A percentile compares a stretch with the other conserved stretches of the same genome.
Conservation (phyloP, 2,329 filamentous ascomycete species). For the Tolypocladium tropicale region DNA sequence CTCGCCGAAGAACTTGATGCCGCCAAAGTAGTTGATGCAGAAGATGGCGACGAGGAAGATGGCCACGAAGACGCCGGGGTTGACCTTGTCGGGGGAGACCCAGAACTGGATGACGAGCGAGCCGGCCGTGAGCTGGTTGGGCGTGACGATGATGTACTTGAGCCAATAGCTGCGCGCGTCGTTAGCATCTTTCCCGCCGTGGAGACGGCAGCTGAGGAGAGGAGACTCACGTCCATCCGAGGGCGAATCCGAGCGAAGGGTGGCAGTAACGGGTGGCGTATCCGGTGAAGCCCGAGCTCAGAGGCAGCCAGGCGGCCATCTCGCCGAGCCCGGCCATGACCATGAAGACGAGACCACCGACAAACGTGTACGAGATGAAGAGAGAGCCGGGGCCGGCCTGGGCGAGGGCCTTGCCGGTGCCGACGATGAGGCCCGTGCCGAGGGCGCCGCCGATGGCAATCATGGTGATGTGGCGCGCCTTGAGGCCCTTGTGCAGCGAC, state of each 20-base stretch:
- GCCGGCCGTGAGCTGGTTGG: slow-evolving; percentile 76
- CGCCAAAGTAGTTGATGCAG: slow-evolving; percentile 50
- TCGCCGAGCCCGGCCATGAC: slow-evolving; percentile 77
- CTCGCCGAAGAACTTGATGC: slow-evolving; percentile 60
- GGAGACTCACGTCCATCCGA: slow-evolving; percentile 55
- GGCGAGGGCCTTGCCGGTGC: slow-evolving; percentile 46
- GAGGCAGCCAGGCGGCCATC: slow-evolving; percentile 75
- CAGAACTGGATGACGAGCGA: slow-evolving; percentile 72
- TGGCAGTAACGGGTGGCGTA: slow-evolving; percentile 74
- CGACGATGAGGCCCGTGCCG: slow-evolving; percentile 65
- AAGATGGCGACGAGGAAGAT: slow-evolving; percentile 55
- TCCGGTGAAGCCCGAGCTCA: slow-evolving; percentile 70
- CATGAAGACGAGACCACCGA: slow-evolving; percentile 64
- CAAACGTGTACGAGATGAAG: slow-evolving; percentile 59
- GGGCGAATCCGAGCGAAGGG: slow-evolving; percentile 68
- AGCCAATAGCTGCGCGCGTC: slow-evolving; percentile 41
- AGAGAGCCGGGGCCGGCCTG: slow-evolving; percentile 53
- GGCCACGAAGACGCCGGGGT: slow-evolving; percentile 72
- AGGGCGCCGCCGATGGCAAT: slow-evolving; percentile 67
- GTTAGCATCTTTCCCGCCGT: background rate
- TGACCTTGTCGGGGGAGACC: slow-evolving; percentile 54
- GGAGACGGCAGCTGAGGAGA: background rate
- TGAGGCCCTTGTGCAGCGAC: slow-evolving; percentile 39
- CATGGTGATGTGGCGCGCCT: slow-evolving; percentile 46
- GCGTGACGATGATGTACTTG: slow-evolving; percentile 78